Evolutionary conservation across 139 green algal genomes (phyloP), one percentile per base, ranked within the genome.

Genomic region (Coelastrella sp.): DNA sequence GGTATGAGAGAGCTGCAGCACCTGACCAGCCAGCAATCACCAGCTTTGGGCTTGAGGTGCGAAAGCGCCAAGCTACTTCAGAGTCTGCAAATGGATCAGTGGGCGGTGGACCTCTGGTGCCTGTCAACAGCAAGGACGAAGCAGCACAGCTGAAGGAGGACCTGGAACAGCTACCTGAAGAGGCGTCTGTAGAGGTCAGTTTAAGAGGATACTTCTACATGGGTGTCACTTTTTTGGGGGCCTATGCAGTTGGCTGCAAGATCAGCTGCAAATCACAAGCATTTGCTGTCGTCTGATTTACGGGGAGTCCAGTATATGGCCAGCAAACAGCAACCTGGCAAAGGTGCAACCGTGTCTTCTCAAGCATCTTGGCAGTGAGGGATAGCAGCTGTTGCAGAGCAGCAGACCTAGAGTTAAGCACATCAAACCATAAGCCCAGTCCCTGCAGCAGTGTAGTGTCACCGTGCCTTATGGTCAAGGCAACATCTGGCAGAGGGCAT

Each of bases 141-240:
- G 84, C 35, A 65, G 61, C 78, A 24, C 73, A 80, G 14, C 88
- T 87, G 25, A 80, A 76, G 24, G 85, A 87, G n/a, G 81, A 91
- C 24, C 60, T 94, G 81, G 88, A 94, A 72, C 20, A 58, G 35
- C 85, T 95, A 57, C 93, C 93, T 25, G 93, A 95, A 6, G 87
- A 82, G 20, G 82, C 90, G 0, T 60, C 74, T 19, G 70, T 78
- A 12, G 91, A 93, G 82, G 91, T 94, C 60, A 1, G 92, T 61
- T 68, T 90, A 14, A 35, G 27, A 7, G 56, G 4, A 27, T 63
- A 70, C 6, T 70, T 14, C 63, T 17, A 6, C 70, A 84, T 27
- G n/a, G 8, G 65, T 22, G 10, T 61, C 59, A 78, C 19, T 73
- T 15, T 12, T 4, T 59, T 63, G 0, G 27, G 20, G 35, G 19